Percentiles rank a stretch among this genome's conserved stretches.
These are phyloP conservation scores for Kokia cookei DNA, from an alignment of 441 rosid species.

Conservation along the genomic window DNA sequence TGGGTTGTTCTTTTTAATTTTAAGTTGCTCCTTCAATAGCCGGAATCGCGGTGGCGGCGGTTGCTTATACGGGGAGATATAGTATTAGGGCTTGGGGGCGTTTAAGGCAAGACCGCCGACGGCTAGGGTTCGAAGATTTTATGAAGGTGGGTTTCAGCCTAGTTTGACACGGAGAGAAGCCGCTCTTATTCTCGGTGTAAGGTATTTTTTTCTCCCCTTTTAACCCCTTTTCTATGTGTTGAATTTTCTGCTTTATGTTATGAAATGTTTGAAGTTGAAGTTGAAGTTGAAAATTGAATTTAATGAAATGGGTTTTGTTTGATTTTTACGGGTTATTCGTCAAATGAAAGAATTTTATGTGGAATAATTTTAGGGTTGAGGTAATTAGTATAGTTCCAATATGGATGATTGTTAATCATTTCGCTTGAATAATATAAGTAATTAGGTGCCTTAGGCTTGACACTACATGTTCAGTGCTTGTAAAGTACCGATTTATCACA, in stretches of 20 bases:
- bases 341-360: neutral
- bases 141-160: constrained; percentile 64
- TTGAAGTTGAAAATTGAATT: neutral
- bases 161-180: constrained; percentile 61
- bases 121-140: constrained; percentile 43
- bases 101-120: constrained; percentile 57
- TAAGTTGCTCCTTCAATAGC: constrained; percentile 49
- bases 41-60: constrained; percentile 54
- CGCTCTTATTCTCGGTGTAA: constrained; percentile 62
- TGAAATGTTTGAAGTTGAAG: neutral
- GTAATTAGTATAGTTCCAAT: neutral
- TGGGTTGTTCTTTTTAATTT: neutral
- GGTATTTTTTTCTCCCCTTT: constrained; percentile 21
- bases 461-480: no score
- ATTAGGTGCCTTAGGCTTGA: no score
- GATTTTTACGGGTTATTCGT: neutral
- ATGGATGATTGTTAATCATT: neutral
- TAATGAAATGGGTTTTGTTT: neutral
- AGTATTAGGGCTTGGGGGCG: constrained; percentile 58
- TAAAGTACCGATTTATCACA: no score
- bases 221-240: neutral
- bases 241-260: neutral
- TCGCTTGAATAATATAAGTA: neutral
- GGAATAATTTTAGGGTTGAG: neutral
- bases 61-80: constrained; percentile 60